Conservation (phyloP, 495 filamentous ascomycete genomes). For the Penicillium canariense region DNA sequence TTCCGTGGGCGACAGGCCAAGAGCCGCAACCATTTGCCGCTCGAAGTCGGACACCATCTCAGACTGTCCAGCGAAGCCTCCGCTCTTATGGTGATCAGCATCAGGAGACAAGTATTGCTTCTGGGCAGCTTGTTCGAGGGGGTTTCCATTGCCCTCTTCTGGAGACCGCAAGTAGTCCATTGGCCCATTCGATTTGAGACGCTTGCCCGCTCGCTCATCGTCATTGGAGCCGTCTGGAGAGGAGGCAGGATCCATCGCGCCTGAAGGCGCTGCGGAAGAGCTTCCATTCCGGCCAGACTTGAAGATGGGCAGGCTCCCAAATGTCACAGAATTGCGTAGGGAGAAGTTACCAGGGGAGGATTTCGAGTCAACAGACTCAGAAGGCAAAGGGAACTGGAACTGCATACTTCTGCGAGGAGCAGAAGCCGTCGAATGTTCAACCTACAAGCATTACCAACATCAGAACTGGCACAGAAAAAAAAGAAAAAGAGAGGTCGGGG, state of each 20-base stretch:
- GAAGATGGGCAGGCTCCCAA: conserved; percentile 28
- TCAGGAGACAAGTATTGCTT: not conserved
- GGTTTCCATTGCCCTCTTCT: not conserved
- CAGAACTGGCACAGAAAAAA: conserved; percentile 24
- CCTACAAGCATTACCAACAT: conserved; percentile 45
- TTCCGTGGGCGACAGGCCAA: conserved; percentile 25
- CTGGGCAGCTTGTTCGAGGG: not conserved
- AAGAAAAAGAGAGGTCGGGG: conserved; percentile 9
- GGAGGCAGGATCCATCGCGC: conserved; percentile 2
- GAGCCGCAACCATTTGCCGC: conserved; percentile 27
- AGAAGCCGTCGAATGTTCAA: conserved; percentile 30
- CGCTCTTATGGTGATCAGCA: not conserved
- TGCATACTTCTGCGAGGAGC: conserved; percentile 18
- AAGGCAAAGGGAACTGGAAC: conserved; percentile 18
- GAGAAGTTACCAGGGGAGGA: conserved; percentile 15
- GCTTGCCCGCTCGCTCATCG: conserved; percentile 10
- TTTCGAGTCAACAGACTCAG: conserved; percentile 14
- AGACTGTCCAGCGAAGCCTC: not conserved
- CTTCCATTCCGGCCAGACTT: conserved; percentile 17
- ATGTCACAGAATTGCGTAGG: conserved; percentile 22
- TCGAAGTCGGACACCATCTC: conserved; percentile 15
- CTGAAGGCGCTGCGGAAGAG: not conserved
- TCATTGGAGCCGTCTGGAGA: conserved; percentile 7
- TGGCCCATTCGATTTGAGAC: conserved; percentile 6
- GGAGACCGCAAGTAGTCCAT: conserved; percentile 3